Conservation (phyloP, 352 stramenopile genomes). For the Phytophthora ramorum region DNA sequence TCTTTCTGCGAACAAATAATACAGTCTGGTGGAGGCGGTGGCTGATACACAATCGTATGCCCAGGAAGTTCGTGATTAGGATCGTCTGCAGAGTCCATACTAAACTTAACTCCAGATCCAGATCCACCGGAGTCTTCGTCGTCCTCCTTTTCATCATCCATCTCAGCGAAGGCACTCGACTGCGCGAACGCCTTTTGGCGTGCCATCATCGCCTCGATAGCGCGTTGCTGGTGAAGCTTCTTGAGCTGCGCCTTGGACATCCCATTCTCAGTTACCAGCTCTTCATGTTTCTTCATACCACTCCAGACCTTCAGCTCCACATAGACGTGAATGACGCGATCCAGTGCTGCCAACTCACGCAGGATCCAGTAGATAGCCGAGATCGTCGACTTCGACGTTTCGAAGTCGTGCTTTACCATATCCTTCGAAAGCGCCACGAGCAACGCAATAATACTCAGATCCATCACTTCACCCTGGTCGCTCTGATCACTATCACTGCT, state of each 20-base stretch:
- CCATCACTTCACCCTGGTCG: slow-evolving; percentile 61
- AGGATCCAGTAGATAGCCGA: slow-evolving; percentile 87
- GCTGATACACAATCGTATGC: slow-evolving; percentile 67
- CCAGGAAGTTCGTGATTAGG: slow-evolving; percentile 21
- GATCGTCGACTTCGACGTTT: slow-evolving; percentile 80
- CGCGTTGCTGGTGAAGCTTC: slow-evolving; percentile 83
- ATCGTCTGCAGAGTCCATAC: slow-evolving; percentile 24
- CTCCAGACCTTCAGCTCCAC: slow-evolving; percentile 71
- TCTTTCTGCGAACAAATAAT: slow-evolving; percentile 90
- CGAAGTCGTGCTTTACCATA: slow-evolving; percentile 79
- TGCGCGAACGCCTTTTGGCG: slow-evolving; percentile 80
- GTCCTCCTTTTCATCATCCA: slow-evolving; percentile 74
- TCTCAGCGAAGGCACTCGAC: slow-evolving; percentile 70
- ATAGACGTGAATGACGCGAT: slow-evolving; percentile 56
- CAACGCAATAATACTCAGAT: slow-evolving; percentile 68
- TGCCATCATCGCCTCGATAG: slow-evolving; percentile 87
- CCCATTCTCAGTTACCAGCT: slow-evolving; percentile 54
- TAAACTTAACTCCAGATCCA: slow-evolving; percentile 26
- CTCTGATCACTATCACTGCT: slow-evolving; percentile 76
- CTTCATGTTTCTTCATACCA: slow-evolving; percentile 68
- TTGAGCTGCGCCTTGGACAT: slow-evolving; percentile 77
- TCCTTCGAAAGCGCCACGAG: slow-evolving; percentile 69
- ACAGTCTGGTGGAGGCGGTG: slow-evolving; percentile 73
- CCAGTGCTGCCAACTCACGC: slow-evolving; percentile 62
- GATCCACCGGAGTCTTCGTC: slow-evolving; percentile 42